phyloP scores from a whole-genome alignment of 495 filamentous ascomycete genomes.

The Xylaria venustula region DNA sequence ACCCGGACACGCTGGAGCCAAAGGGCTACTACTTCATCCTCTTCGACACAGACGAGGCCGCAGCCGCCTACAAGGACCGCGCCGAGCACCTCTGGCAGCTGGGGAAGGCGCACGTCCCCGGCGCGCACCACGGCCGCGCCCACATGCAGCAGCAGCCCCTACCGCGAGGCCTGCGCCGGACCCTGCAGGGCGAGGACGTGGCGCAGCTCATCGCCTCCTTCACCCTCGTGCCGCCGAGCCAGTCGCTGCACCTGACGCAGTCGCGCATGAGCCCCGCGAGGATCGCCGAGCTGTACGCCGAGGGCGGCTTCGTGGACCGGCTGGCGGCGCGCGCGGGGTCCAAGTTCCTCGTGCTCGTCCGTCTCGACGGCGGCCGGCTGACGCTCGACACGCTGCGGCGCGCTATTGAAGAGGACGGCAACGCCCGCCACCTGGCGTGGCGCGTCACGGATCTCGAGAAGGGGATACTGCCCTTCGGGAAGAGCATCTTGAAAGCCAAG shows the following conservation, averaged over 20 bases:
- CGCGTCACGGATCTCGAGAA: slow-evolving; percentile 23
- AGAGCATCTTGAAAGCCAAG: slow-evolving; percentile 19
- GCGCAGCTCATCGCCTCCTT: slow-evolving; percentile 44
- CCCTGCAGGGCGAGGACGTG: slow-evolving; percentile 44
- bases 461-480: slow-evolving; percentile 25
- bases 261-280: slow-evolving; percentile 21
- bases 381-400: slow-evolving; percentile 25
- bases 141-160: slow-evolving; percentile 6
- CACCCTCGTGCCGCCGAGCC: slow-evolving; percentile 49
- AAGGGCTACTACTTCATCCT: slow-evolving; percentile 60
- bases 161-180: slow-evolving; percentile 20
- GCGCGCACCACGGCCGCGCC: slow-evolving; percentile 13
- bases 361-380: slow-evolving; percentile 39
- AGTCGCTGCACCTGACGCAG: slow-evolving; percentile 20
- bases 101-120: slow-evolving; percentile 32
- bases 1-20: slow-evolving; percentile 52
- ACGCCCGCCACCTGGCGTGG: slow-evolving; percentile 46
- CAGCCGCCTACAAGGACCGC: slow-evolving; percentile 52
- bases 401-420: slow-evolving; percentile 45
- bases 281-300: slow-evolving; percentile 41
- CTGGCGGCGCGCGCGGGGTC: slow-evolving; percentile 30
- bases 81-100: slow-evolving; percentile 45
- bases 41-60: slow-evolving; percentile 56
- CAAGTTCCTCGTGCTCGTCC: slow-evolving; percentile 43
- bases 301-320: slow-evolving; percentile 31